Evolutionary conservation across 164 flowering plant species (phyloP), one percentile per base, ranked within the genome.

Genomic region (Tinospora cordifolia): DNA sequence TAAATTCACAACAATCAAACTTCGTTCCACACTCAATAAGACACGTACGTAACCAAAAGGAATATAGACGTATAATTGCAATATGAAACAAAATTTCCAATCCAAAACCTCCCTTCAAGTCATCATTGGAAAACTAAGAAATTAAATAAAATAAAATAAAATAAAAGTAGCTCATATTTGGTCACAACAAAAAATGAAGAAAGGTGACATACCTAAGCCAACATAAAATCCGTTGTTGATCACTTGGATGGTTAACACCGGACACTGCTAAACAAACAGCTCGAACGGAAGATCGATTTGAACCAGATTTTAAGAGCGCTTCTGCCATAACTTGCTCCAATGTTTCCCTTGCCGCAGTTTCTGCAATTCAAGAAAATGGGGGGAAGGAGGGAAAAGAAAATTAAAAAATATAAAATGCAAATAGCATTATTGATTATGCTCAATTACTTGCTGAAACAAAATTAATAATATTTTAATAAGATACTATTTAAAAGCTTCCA

Each of bases 231-330:
- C 86, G 85, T 64, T 88, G 79, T 80, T 93, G 90, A 84, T 93
- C 98, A 0, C 82, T 78, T 57, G 90, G 93, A 75, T 93, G 94
- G 77, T 91, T 86, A 67, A 93, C 98, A 63, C 98, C 98, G 65
- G 98, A 91, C 8, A 93, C 84, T 38, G 88, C 93, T 73, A 93
- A 78, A 78, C 97, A 91, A 78, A 93, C 87, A 80, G 94, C 98
- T 62, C 83, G 84, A 72, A 93, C 96, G 62, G 84, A 86, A 60
- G 87, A 86, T 40, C 83, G 77, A 69, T 76, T 85, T 36, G 82
- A 82, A 63, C 88, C 86, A 14, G 93, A 77, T 68, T 81, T 83
- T 63, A 75, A 78, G 62, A 93, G 88, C n/a, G 92, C 91, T 63
- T 90, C 94, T 6, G 84, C 88, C 83, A 93, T 89, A 70, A 91